Percentiles rank a stretch among this genome's conserved stretches.
Conservation (phyloP, 2,329 filamentous ascomycete species). For the Pseudogymnoascus sp. region DNA sequence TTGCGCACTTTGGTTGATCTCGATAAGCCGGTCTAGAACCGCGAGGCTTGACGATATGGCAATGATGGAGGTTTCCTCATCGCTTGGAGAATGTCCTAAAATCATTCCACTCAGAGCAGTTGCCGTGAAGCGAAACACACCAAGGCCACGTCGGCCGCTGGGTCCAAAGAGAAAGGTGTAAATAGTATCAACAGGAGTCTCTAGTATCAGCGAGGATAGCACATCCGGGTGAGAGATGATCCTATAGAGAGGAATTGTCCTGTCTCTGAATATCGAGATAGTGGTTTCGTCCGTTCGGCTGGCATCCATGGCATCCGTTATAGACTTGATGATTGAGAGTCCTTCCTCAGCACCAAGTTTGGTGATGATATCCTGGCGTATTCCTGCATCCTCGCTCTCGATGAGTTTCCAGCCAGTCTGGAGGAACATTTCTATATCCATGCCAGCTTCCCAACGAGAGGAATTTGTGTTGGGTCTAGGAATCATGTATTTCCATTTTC, state of each 20-base stretch:
- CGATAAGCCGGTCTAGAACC: conserved; percentile 26
- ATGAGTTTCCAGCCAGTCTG: conserved; percentile 21
- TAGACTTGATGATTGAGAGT: conserved; percentile 19
- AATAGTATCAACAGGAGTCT: conserved; percentile 35
- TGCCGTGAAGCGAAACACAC: conserved; percentile 29
- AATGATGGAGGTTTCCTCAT: conserved; percentile 16
- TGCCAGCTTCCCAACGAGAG: conserved; percentile 13
- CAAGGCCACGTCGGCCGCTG: conserved; percentile 31
- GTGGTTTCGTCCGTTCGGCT: conserved; percentile 14
- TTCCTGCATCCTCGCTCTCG: conserved; percentile 19
- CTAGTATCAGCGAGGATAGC: conserved; percentile 34
- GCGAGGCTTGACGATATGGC: conserved; percentile 22
- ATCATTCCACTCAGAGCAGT: conserved; percentile 19
- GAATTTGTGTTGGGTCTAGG: conserved; percentile 17
- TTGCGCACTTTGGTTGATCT: conserved; percentile 33
- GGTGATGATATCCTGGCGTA: conserved; percentile 20
- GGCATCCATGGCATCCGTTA: conserved; percentile 18
- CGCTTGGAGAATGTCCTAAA: conserved; percentile 13
- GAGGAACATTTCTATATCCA: conserved; percentile 21
- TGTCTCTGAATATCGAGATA: conserved; percentile 21
- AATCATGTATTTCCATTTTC: conserved; percentile 23
- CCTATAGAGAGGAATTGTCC: conserved; percentile 34
- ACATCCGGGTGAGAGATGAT: conserved; percentile 35
- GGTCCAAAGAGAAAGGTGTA: conserved; percentile 37
- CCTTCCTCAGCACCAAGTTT: conserved; percentile 20